Evolutionary conservation across 192 early-diverging fungal species (phyloP), one percentile per base, ranked within the genome.

Genomic region (Coemansia furcata): DNA sequence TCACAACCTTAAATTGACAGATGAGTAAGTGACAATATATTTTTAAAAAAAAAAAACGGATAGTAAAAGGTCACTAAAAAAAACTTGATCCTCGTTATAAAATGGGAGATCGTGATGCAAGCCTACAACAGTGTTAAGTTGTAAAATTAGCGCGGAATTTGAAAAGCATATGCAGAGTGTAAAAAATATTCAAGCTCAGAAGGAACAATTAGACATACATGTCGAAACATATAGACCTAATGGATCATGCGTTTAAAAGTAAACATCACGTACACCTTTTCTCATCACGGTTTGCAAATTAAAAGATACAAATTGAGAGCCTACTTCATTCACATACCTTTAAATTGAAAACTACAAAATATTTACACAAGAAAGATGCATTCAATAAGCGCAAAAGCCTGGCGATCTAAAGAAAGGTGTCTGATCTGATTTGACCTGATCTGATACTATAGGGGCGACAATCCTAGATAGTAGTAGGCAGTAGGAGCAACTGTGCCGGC

Each of bases 151-250:
- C 29, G 30, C 3, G 30, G 6, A 54, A 14, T 30, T 54, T 3
- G 8, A 49, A 21, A 12, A 11, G 0, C 23, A 12, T 10, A 12
- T 10, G 10, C 9, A 30, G 15, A 30, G 15, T 30, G 23, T 26
- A 26, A 26, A 26, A 50, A 26, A 36, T 46, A 21, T 2, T 23
- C 11, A 11, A 49, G 44, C 8, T 76, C 74, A 76, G 74, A 26
- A 76, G 74, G 74, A 76, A 66, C 74, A 71, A 76, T 55, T 76
- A 60, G 33, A 66, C 73, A 35, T 10, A 67, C 65, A 60, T 36
- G 32, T 58, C n/a, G 15, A 35, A 62, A 38, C n/a, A 19, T 60
- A 67, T 66, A 58, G 68, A 42, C 72, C 49, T 69, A 63, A 43
- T 43, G 42, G 63, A 68, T 78, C 76, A 78, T 67, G 52, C 32